Evolutionary conservation across 1,284 basidiomycete species (phyloP), one percentile per base, ranked within the genome.

Genomic region (Microbotryum intermedium): DNA sequence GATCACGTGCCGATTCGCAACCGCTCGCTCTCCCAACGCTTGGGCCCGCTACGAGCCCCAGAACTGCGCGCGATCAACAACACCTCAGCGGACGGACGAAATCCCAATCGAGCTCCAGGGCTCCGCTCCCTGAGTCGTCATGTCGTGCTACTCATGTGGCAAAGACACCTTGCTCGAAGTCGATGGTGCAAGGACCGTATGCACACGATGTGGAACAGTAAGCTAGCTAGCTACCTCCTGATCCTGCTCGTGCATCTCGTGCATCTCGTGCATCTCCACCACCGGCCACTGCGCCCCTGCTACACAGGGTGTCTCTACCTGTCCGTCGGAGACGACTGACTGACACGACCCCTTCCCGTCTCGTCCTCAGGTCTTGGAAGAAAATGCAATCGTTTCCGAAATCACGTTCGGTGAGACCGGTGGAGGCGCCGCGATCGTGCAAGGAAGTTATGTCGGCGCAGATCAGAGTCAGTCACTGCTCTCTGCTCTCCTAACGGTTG

Each of bases 371-470:
- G 90, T 97, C 20, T 81, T 95, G 16, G 92, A 97, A 74, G 90
- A 97, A 76, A 93, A 90, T 71, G 85, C 88, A 9, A 94, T 98
- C 66, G 91, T 97, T 18, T 89, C 87, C 67, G 84, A 97, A 73
- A 84, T 98, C 62, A 86, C 86, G 0, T 99, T 99, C 71, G 90
- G 90, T 26, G 95, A 99, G 77, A 90, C 88, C 10, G 83, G 87
- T 8, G 83, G 83, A 50, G 95, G 95, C 34, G 90, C 91, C 13
- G 91, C 94, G 1, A 89, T 95, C 78, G 92, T 97, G 0, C 89
- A 94, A 72, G 95, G 95, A 21, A 87, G 88, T 18, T 95, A 90
- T 72, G 88, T 99, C n/a, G 88, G 84, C 1, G 86, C 90, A 69
- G 87, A 90, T 61, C 85, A 91, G 58, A 93, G 93, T 97, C 71